Base-by-base conservation (phyloP, 139 green algal genomes). In the Axilococcus clingmanii region DNA sequence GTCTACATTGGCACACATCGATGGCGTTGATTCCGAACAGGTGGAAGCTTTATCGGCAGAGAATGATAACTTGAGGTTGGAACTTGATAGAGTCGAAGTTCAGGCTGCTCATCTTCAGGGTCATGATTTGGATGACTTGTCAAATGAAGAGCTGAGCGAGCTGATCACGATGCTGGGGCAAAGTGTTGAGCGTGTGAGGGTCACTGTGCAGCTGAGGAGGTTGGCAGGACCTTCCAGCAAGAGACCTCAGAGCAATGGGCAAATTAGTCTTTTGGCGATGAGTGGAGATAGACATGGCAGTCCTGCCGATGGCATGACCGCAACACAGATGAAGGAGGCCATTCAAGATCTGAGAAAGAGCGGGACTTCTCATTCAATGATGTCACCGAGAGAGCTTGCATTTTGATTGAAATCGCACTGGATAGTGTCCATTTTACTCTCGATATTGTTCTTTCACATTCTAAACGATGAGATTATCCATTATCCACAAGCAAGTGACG, bases 21-120 rank as follows among this genome's bases (percentile, higher is more conserved):
- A 71, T 48, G 61, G 69, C 30, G 7, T 40, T 42, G 52, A 56
- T 4, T 40, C 60, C 20, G 28, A 7, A 15, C 61, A 61, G 49
- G 45, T 78, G 30, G 14, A 23, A 24, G 62, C 74, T 20, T 32
- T 65, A 36, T 42, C 42, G 15, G 45, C 7, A 4, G 71, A 79
- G 32, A 77, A 77, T 48, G 17, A 36, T 1, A 59, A 43, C 27
- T 40, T 77, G 24, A 48, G 30, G 29, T 25, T 30, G 12, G 71
- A 79, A 54, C 34, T 72, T 31, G 45, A 63, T 32, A 45, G 71
- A 15, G 52, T 79, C 17, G 67, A 79, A 15, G 32, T 40, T 17
- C 67, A 73, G 35, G 68, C 64, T 54, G 71, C 74, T 38, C 52
- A 66, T 38, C 25, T 79, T 43, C 70, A 76, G 57, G 71, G 71